phyloP scores from a whole-genome alignment of 2,329 filamentous ascomycete genomes.

The Geosmithia flava region DNA sequence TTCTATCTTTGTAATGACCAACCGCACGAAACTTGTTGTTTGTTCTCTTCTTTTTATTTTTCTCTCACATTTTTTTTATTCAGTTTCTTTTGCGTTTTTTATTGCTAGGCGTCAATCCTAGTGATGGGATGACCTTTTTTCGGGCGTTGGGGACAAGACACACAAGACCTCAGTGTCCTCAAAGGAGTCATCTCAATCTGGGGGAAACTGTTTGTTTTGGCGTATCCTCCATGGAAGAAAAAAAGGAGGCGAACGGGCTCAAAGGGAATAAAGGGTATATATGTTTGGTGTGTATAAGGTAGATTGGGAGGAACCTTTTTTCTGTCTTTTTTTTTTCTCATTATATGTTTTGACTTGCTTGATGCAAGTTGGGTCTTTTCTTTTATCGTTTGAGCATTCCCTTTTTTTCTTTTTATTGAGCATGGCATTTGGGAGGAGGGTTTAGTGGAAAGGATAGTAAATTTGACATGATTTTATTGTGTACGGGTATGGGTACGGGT shows the following conservation, averaged over 20 bases:
- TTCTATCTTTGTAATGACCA: slow-evolving; percentile 23
- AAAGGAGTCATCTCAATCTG: too few species aligned
- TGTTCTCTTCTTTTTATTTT: slow-evolving; percentile 12
- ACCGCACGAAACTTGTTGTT: slow-evolving; percentile 21
- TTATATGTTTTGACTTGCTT: neutral
- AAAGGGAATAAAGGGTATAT: neutral
- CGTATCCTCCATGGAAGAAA: neutral
- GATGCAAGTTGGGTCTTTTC: neutral
- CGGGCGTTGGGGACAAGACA: neutral
- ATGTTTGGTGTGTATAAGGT: neutral
- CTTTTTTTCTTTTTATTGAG: slow-evolving; percentile 3
- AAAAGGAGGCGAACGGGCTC: neutral
- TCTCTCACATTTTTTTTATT: neutral
- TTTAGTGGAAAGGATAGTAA: neutral
- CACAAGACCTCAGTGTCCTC: too few species aligned
- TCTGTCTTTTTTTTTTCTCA: neutral
- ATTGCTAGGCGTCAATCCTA: neutral
- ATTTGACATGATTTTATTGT: neutral
- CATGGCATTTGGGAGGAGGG: neutral
- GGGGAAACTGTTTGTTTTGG: neutral
- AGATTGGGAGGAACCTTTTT: neutral
- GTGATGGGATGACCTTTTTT: neutral
- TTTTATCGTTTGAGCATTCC: neutral
- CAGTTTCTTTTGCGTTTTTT: neutral
- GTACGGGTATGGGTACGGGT: too few species aligned